Evolutionary conservation across 345 rosid genomes (phyloP), one percentile per base, ranked within the genome.

Genomic region (Syzygium aromaticum): DNA sequence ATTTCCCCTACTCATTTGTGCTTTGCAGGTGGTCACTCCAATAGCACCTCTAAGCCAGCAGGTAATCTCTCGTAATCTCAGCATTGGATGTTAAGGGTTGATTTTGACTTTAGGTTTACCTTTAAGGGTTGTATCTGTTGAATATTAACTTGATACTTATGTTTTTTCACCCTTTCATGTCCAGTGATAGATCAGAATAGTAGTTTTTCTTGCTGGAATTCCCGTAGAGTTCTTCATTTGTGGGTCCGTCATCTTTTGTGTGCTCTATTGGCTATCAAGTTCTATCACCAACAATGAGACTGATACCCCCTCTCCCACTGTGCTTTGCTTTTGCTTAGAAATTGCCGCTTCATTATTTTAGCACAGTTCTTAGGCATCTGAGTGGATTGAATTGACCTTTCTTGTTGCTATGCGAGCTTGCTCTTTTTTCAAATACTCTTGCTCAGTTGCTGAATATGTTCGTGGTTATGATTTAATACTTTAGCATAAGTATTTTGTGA

Each of bases 41-140:
- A 98, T 98, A 85, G 98, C 99, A 85, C 99, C 99, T 87, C 89
- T 98, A 89, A 96, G 99, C 88, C 99, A 98, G 90, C 99, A 98
- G 99, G 99, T 98, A 92, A 77, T 63, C 64, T 73, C 53, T 56
- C 61, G n/a, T 57, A 11, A 4, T 54, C 51, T 84, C 9, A 54
- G 28, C 57, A 30, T 84, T 84, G 27, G 64, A 11, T 73, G 82
- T 73, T 38, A 38, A 57, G 5, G n/a, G n/a, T 57, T 57, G 13
- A 10, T 12, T 25, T 57, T 57, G 54, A 54, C 57, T 54, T 54
- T 54, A 54, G 57, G 57, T 54, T 54, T 19, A 23, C n/a, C n/a
- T 57, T 23, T 56, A 56, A 73, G 15, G 82, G 82, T 38, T 19
- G 14, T 38, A 22, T 73, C 82, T 38, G 49, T 73, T 73, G 27